phyloP scores from a whole-genome alignment of 495 filamentous ascomycete species.

The Aspergillus homomorphus region DNA sequence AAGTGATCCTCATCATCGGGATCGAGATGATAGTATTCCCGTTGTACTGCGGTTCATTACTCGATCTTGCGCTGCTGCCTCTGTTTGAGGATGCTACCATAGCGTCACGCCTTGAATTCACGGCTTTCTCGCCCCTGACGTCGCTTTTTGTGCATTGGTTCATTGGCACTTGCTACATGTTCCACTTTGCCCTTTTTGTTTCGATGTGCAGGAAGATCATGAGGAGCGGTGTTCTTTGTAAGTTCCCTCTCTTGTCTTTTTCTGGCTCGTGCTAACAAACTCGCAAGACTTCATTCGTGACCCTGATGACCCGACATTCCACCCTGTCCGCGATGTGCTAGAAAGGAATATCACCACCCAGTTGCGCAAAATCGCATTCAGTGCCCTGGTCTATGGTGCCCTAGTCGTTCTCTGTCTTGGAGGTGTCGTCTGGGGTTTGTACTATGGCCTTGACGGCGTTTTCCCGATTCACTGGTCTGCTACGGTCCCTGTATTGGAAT shows the following conservation, averaged over 20 bases:
- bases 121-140: conserved; percentile 70
- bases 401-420: conserved; percentile 91
- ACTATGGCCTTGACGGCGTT: conserved; percentile 59
- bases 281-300: conserved; percentile 88
- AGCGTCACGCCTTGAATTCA: conserved; percentile 71
- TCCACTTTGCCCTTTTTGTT: conserved; percentile 97
- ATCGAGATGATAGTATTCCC: conserved; percentile 99
- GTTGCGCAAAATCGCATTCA: conserved; percentile 93
- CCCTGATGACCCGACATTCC: conserved; percentile 97
- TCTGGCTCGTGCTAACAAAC: conserved; percentile 9
- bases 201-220: conserved; percentile 99
- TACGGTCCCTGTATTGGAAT: conserved; percentile 86
- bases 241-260: conserved; percentile 29
- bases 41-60: conserved; percentile 86
- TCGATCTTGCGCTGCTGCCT: conserved; percentile 85
- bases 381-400: conserved; percentile 90
- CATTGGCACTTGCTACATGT: conserved; percentile 98
- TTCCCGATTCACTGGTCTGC: conserved; percentile 92
- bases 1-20: conserved; percentile 96
- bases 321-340: conserved; percentile 94
- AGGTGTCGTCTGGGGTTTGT: conserved; percentile 91
- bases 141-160: conserved; percentile 99
- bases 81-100: conserved; percentile 79
- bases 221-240: conserved; percentile 86
- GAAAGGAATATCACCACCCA: conserved; percentile 91